Evolutionary conservation across 805 yeast genomes (phyloP).

Genomic region (Yarrowia hollandica): DNA sequence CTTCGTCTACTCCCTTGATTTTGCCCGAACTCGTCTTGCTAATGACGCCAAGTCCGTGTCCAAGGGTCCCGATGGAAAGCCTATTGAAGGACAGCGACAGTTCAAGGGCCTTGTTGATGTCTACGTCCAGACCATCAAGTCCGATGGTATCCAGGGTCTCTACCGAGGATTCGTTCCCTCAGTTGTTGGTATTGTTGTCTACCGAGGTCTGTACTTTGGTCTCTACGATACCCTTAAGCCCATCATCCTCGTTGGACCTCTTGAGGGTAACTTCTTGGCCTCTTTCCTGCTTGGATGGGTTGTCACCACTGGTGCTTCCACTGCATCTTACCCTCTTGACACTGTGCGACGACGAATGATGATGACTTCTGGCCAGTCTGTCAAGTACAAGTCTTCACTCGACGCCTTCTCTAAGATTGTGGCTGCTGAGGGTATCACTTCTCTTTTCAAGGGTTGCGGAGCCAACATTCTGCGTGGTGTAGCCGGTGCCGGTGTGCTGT

Average conservation of each 20-base stretch:
- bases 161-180: slow-evolving; percentile 99
- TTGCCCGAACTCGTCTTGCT: slow-evolving; percentile 98
- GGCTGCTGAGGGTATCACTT: slow-evolving; percentile 89
- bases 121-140: slow-evolving; percentile 89
- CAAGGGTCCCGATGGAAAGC: slow-evolving; percentile 63
- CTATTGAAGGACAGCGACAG: slow-evolving; percentile 79
- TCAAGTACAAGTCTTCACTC: slow-evolving; percentile 91
- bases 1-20: slow-evolving; percentile 95
- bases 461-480: slow-evolving; percentile 99
- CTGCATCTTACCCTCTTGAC: slow-evolving; percentile 98
- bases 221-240: slow-evolving; percentile 96
- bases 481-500: slow-evolving; percentile 99
- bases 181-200: slow-evolving; percentile 93
- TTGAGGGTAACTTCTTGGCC: slow-evolving; percentile 92
- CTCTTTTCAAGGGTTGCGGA: slow-evolving; percentile 98
- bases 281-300: slow-evolving; percentile 96
- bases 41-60: slow-evolving; percentile 64
- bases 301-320: slow-evolving; percentile 97
- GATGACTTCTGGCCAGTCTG: slow-evolving; percentile 99
- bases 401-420: slow-evolving; percentile 90
- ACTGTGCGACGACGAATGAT: slow-evolving; percentile 99
- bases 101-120: slow-evolving; percentile 97
- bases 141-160: slow-evolving; percentile 97
- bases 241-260: slow-evolving; percentile 86
- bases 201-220: slow-evolving; percentile 99